Conservation (phyloP, 352 stramenopile genomes). For the Phytophthora pseudosyringae region DNA sequence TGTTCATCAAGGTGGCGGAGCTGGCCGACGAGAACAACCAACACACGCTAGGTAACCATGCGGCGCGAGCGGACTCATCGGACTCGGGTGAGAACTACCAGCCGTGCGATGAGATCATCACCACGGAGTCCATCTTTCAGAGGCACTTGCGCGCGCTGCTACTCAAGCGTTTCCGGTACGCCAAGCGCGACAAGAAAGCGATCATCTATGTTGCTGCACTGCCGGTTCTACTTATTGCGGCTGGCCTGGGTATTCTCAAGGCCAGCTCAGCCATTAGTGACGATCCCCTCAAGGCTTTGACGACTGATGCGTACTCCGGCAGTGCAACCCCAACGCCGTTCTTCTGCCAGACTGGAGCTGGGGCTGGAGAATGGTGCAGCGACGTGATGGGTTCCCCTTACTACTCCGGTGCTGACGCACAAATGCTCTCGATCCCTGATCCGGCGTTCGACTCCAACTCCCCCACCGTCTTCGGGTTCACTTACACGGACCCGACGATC, state of each 20-base stretch:
- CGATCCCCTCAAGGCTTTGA: constrained; percentile 41
- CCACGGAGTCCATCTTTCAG: constrained; percentile 19
- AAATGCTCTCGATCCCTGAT: constrained; percentile 16
- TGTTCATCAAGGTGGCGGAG: constrained; percentile 77
- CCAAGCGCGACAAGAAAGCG: constrained; percentile 54
- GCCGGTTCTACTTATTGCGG: constrained; percentile 51
- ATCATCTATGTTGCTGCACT: constrained; percentile 53
- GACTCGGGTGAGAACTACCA: constrained; percentile 7
- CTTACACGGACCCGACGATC: constrained; percentile 51
- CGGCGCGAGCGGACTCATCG: not conserved
- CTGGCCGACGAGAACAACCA: constrained; percentile 42
- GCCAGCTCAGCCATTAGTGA: constrained; percentile 26
- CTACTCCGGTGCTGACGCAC: constrained; percentile 31
- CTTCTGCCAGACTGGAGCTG: constrained; percentile 36
- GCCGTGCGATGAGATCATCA: constrained; percentile 21
- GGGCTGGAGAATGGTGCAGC: constrained; percentile 37
- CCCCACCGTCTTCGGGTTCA: constrained; percentile 55
- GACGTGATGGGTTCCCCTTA: constrained; percentile 33
- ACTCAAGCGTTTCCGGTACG: constrained; percentile 55
- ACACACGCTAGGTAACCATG: constrained; percentile 35
- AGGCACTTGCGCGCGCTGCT: constrained; percentile 47
- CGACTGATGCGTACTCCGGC: constrained; percentile 14
- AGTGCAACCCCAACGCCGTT: constrained; percentile 41
- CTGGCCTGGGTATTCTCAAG: constrained; percentile 54
- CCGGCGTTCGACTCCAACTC: constrained; percentile 36